phyloP scores from a whole-genome alignment of 805 yeast species.

The Hanseniaspora guilliermondii region DNA sequence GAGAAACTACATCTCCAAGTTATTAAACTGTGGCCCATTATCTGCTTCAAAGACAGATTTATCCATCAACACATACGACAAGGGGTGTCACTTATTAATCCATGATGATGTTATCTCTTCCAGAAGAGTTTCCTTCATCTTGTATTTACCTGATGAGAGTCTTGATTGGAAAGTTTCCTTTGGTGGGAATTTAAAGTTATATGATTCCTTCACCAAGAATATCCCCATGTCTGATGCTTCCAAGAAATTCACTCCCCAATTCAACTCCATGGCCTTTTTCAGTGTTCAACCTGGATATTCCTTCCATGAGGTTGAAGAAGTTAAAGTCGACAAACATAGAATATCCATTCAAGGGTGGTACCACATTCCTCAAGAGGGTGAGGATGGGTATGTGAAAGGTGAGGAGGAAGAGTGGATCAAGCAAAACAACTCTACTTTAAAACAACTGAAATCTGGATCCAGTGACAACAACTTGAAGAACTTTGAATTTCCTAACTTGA shows the following conservation, averaged over 20 bases:
- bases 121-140: constrained; percentile 79
- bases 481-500: constrained; percentile 63
- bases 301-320: constrained; percentile 97
- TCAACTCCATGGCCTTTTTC: constrained; percentile 92
- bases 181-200: constrained; percentile 85
- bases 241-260: constrained; percentile 70
- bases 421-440: constrained; percentile 66
- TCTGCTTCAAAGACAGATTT: constrained; percentile 88
- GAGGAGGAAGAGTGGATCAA: constrained; percentile 53
- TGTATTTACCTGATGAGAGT: constrained; percentile 88
- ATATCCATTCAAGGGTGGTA: constrained; percentile 97
- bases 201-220: constrained; percentile 75
- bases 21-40: constrained; percentile 78
- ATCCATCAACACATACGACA: constrained; percentile 79
- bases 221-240: constrained; percentile 73
- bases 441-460: constrained; percentile 43
- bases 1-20: constrained; percentile 59
- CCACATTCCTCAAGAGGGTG: constrained; percentile 91
- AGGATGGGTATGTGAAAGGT: constrained; percentile 68
- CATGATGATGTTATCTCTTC: constrained; percentile 98
- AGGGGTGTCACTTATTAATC: constrained; percentile 85
- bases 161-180: constrained; percentile 77
- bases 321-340: constrained; percentile 78
- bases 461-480: constrained; percentile 56
- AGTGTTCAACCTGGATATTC: constrained; percentile 92